Base-by-base conservation (phyloP, 225 moss, liverwort and hornwort genomes). In the Sphagnum tenellum region DNA sequence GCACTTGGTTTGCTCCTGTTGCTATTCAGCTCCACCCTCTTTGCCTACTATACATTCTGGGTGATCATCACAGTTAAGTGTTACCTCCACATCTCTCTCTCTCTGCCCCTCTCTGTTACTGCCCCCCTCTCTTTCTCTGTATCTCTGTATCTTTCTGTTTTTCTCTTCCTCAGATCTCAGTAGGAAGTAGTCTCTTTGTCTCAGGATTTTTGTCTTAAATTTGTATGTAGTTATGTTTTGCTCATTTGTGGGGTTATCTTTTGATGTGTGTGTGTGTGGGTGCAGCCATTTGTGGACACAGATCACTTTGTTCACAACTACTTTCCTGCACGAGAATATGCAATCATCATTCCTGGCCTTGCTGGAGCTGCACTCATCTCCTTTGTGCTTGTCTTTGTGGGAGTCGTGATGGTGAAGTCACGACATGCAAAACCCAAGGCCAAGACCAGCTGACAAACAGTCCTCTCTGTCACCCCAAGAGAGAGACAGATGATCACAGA, bases 251-350 rank as follows among this genome's bases (percentile, higher is more conserved):
- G 29, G 29, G 1, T 52, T 5, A 5, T 52, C 52, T 52, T 9
- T 52, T 52, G 52, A 52, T 52, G 9, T 52, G 52, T 52, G 52
- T 52, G 52, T 5, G 5, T 52, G 52, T 5, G 9, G 0, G 52
- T 71, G 79, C 89, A 92, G 92, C 96, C 96, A 55, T 98, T 98
- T 71, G 96, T 98, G 71, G 96, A 98, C 77, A 83, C 81, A 63
- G 96, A 98, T 76, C 96, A 98, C 71, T 98, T 92, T 69, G 85
- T 98, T 48, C 96, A 98, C 69, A 74, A 78, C 62, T 98, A 92
- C 73, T 98, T 98, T 68, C 96, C 90, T 9, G 88, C 82, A 4
- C 86, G 96, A 53, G 92, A 98, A 71, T 92, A 88, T 73, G 96
- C 96, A 46, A 89, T 98, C 65, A 85, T 92, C 71, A 89, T 98